Percentiles rank a stretch among this genome's conserved stretches.
These are phyloP conservation scores for Glarea lozoyensis DNA, from an alignment of 495 filamentous ascomycete species.

Conservation along the genomic window DNA sequence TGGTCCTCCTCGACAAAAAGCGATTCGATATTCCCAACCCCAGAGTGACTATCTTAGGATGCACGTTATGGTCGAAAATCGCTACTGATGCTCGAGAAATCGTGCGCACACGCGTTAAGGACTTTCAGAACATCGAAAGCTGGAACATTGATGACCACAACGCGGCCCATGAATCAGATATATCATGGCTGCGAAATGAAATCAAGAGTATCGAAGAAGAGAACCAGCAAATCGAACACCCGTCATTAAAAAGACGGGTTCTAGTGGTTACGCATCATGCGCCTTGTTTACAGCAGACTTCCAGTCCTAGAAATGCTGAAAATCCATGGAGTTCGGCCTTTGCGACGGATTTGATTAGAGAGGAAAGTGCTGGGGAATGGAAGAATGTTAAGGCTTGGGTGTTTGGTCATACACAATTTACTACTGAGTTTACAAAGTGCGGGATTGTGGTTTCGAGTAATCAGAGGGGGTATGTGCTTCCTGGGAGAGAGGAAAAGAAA, in stretches of 20 bases:
- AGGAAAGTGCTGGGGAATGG: constrained; percentile 15
- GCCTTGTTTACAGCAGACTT: constrained; percentile 33
- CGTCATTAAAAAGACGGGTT: constrained; percentile 20
- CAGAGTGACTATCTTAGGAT: constrained; percentile 42
- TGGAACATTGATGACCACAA: constrained; percentile 45
- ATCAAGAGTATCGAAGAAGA: constrained; percentile 15
- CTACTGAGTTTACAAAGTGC: constrained; percentile 29
- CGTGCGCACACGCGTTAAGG: constrained; percentile 28
- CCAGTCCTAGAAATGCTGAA: constrained; percentile 31
- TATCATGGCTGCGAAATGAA: constrained; percentile 28
- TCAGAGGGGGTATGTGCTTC: constrained; percentile 42
- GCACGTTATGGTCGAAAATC: constrained; percentile 47
- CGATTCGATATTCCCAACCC: constrained; percentile 30
- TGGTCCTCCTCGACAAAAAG: constrained; percentile 37
- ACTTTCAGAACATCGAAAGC: constrained; percentile 39
- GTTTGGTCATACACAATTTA: constrained; percentile 42
- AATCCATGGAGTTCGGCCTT: constrained; percentile 39
- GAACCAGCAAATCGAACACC: neutral
- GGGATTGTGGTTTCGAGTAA: constrained; percentile 40
- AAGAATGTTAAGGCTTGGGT: neutral
- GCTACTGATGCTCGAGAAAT: constrained; percentile 26
- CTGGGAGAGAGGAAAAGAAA: constrained; percentile 4
- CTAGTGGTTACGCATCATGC: constrained; percentile 48
- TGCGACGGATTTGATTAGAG: constrained; percentile 37
- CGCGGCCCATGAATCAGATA: constrained; percentile 33